Percentiles rank a stretch among this genome's conserved stretches.
Evolutionary conservation across 768 basidiomycete species (phyloP).

Genomic region (Pisolithus orientalis): DNA sequence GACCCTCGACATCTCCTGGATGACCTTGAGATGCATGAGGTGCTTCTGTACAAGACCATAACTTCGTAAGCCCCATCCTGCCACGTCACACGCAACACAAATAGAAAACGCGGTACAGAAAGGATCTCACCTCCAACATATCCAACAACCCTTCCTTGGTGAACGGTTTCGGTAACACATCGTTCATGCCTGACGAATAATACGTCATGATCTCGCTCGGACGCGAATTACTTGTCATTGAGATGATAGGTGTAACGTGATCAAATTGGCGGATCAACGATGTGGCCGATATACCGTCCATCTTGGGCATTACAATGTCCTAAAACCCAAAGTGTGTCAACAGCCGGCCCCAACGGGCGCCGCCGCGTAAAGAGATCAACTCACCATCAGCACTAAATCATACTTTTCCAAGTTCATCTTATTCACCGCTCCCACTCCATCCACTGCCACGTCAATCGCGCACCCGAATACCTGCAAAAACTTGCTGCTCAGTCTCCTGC

Average conservation of each 20-base stretch:
- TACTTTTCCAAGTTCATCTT: conserved; percentile 98
- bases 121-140: conserved; percentile 73
- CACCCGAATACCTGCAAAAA: conserved; percentile 96
- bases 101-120: not conserved
- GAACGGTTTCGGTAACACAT: conserved; percentile 94
- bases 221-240: conserved; percentile 94
- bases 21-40: conserved; percentile 78
- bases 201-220: conserved; percentile 92
- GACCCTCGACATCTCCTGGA: conserved; percentile 67
- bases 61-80: no score
- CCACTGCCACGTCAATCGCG: conserved; percentile 89
- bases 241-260: conserved; percentile 93
- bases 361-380: conserved; percentile 21
- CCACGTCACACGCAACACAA: no score
- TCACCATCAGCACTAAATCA: conserved; percentile 90
- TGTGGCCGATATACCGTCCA: conserved; percentile 87
- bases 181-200: conserved; percentile 76
- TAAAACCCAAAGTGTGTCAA: conserved; percentile 19
- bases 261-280: conserved; percentile 93
- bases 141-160: conserved; percentile 87
- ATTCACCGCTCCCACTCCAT: conserved; percentile 86
- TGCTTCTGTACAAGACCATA: conserved; percentile 55
- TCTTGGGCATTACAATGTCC: conserved; percentile 94
- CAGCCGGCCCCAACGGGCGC: no score
- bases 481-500: conserved; percentile 81